Evolutionary conservation across 2,329 filamentous ascomycete species (phyloP).

Genomic region (Ascochyta viciae-villosae): DNA sequence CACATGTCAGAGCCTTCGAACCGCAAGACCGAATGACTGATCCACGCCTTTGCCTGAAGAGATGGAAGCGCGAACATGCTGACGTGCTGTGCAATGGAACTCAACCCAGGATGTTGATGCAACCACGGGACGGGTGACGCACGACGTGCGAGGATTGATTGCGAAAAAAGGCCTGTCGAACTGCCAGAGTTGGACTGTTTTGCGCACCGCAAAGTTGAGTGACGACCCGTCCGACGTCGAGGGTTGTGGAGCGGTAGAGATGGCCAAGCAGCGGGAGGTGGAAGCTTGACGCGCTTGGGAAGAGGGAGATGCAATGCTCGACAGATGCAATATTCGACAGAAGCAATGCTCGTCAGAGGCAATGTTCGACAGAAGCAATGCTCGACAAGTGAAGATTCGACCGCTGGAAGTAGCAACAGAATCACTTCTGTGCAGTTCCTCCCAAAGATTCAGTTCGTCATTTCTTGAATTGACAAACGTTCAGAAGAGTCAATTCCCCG

Average conservation of each 20-base stretch:
- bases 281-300: constrained; percentile 5
- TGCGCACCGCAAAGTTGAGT: background rate
- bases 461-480: no score
- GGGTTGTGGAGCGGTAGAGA: background rate
- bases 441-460: background rate
- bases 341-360: background rate
- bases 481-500: background rate
- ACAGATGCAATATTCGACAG: no score
- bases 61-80: background rate
- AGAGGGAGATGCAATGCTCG: background rate
- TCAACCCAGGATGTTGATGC: background rate
- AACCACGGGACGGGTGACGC: background rate
- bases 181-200: background rate
- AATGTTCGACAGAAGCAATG: no score
- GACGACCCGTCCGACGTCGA: background rate
- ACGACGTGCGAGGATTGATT: background rate
- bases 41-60: background rate
- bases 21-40: background rate
- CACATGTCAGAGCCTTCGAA: background rate
- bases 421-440: background rate
- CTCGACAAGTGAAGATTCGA: no score
- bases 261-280: constrained; percentile 3
- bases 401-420: background rate
- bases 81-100: background rate
- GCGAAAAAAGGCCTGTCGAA: background rate